Evolutionary conservation across 140 eudicot genomes (phyloP), one percentile per base, ranked within the genome.

Genomic region (Ambrosia hybrid): DNA sequence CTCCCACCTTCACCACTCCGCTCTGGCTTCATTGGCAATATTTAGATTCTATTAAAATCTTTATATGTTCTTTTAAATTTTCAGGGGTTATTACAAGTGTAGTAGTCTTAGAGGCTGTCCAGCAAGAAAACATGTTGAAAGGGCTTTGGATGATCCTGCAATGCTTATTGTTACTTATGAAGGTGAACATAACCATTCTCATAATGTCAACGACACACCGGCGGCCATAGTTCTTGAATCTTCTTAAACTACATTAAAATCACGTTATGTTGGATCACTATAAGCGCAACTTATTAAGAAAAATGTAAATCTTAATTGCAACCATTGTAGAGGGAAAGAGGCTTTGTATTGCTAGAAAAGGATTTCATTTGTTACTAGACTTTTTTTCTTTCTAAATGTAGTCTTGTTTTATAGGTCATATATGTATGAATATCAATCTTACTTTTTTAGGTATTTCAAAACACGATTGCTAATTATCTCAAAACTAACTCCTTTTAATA

Each of bases 101-200:
- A 91, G 97, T 36, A 91, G 97, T 68, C 76, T 88, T 37, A 72
- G 96, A 77, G 97, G 96, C 4, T 91, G 97, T 68, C 96, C 97
- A 1, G 97, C 97, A 4, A 77, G 96, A 43, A 91, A 91, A 67
- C 97, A 91, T 49, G 97, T 91, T 11, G 97, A 91, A 75, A 76
- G 89, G 65, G 91, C 97, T 2, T 68, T 89, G 41, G 97, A 91
- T 71, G 97, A 91, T 76, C 81, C 97, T 52, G 72, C 89, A 0
- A 91, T 91, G 97, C 76, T 91, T 0, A 83, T 89, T 9, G 97
- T 91, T 21, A 91, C 97, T 0, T 91, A 91, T 14, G 97, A 91
- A 79, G 96, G 95, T 1, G 97, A 91, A 30, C 97, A 91, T 71
- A 89, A 81, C 57, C 97, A 89, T 78, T 70, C 88, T 9, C 92